Evolutionary conservation across 768 basidiomycete genomes (phyloP).

Genomic region (Pulveroboletus sp.): DNA sequence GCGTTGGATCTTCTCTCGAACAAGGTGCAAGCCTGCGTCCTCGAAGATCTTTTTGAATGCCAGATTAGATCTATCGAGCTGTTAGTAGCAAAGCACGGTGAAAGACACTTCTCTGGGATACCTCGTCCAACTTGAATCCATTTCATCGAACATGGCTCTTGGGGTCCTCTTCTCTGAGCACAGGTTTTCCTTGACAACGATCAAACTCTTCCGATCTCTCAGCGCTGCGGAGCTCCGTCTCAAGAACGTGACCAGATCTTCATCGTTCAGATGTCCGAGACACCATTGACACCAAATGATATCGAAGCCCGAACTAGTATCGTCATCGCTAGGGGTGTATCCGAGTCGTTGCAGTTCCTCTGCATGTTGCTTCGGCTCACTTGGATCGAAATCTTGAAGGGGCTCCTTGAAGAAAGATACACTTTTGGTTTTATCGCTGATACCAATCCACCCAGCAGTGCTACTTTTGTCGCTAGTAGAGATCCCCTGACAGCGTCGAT

Average conservation of each 20-base stretch:
- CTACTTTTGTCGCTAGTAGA: constrained; percentile 30
- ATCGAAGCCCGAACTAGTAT: constrained; percentile 67
- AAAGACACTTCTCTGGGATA: constrained; percentile 23
- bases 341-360: constrained; percentile 65
- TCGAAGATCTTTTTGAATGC: constrained; percentile 77
- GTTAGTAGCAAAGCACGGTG: constrained; percentile 2
- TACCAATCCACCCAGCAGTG: constrained; percentile 56
- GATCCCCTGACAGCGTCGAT: constrained; percentile 35
- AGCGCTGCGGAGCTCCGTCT: constrained; percentile 57
- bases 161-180: constrained; percentile 62
- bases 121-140: constrained; percentile 91
- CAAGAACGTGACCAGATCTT: constrained; percentile 75
- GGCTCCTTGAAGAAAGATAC: constrained; percentile 78
- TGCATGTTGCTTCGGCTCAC: constrained; percentile 32
- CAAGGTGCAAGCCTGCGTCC: constrained; percentile 64
- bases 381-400: constrained; percentile 78
- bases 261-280: constrained; percentile 77
- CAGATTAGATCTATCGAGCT: constrained; percentile 61
- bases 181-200: constrained; percentile 91
- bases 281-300: constrained; percentile 98
- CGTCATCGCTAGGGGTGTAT: constrained; percentile 51
- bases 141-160: constrained; percentile 64
- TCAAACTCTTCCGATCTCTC: constrained; percentile 48
- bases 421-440: constrained; percentile 58
- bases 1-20: constrained; percentile 72